Evolutionary conservation across 768 basidiomycete species (phyloP), one percentile per base, ranked within the genome.

Genomic region (Macrolepiota dolichaula): DNA sequence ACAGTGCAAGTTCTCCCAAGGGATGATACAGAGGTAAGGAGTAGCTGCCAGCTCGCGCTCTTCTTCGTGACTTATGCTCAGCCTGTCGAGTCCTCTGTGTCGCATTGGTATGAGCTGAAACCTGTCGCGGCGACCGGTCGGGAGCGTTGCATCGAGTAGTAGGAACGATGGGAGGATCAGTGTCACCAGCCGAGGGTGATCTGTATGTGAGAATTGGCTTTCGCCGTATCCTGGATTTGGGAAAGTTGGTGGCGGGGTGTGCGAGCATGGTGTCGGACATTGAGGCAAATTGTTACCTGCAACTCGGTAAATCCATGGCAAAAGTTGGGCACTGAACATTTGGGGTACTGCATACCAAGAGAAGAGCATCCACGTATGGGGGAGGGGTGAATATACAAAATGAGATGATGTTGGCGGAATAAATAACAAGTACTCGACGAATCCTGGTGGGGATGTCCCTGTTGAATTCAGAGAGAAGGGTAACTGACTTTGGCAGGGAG

Each of bases 11-110:
- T 10, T 72, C 70, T 2, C 87, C 87, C 35, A 84, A 73, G 27
- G 88, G 88, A 68, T 89, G 88, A 67, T 89, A 89, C 49, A 90
- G 72, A 22, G 88, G 86, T 40, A 89, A 76, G 17, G 55, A 49
- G 36, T 24, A 29, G 11, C 19, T 58, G 25, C 65, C 68, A 65
- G 74, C 72, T 56, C 71, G 67, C 61, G 68, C 66, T 61, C 67
- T 64, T 38, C 67, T 61, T 19, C 67, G 66, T n/a, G 19, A 6
- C 10, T 32, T 17, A 15, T 29, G 29, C 63, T 64, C 24, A 32
- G 51, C 19, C 36, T 36, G 47, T 46, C 32, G n/a, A 37, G 55
- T 2, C 51, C 27, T 51, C 38, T 24, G 13, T 52, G 51, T 15
- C 54, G 61, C 42, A 29, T 59, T 57, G 27, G 2, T 53, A 12